Conservation (phyloP, 768 basidiomycete species). For the Auriscalpium orientale region DNA sequence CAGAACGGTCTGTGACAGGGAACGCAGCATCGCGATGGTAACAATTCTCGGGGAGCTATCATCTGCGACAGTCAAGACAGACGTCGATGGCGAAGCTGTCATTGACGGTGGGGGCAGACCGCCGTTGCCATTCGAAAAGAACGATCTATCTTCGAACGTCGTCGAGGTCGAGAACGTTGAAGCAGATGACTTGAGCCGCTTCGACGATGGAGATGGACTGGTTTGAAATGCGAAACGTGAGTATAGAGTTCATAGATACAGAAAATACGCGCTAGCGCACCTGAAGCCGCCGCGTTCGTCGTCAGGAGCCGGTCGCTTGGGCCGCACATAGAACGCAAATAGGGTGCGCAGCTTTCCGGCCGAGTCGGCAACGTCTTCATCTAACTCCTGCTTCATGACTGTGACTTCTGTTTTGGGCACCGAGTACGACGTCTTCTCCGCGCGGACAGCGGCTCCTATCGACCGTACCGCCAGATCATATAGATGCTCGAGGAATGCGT, state of each 20-base stretch:
- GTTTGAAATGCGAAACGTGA: neutral
- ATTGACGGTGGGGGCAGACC: conserved; percentile 8
- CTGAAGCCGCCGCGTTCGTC: conserved; percentile 11
- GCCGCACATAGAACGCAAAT: conserved; percentile 11
- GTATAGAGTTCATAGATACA: neutral
- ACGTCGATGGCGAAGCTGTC: conserved; percentile 7
- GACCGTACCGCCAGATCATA: conserved; percentile 6
- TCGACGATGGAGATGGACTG: conserved; percentile 12
- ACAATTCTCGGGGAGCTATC: conserved; percentile 3
- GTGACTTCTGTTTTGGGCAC: conserved; percentile 11
- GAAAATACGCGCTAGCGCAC: neutral
- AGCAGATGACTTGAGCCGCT: conserved; percentile 11
- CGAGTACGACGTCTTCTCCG: conserved; percentile 10
- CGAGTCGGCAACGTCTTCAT: conserved; percentile 3
- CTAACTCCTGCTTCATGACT: conserved; percentile 6
- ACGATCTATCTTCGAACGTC: neutral
- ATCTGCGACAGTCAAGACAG: conserved; percentile 6
- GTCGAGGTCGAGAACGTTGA: conserved; percentile 5
- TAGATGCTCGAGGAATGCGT: conserved; percentile 8
- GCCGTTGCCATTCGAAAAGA: neutral
- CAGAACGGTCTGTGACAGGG: conserved; percentile 8
- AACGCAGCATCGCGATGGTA: conserved; percentile 15
- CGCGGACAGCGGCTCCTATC: conserved; percentile 7
- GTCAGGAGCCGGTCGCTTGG: conserved; percentile 12
- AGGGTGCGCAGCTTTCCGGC: conserved; percentile 7